Base-by-base conservation (phyloP, 805 yeast species). In the Ogataea corticis region DNA sequence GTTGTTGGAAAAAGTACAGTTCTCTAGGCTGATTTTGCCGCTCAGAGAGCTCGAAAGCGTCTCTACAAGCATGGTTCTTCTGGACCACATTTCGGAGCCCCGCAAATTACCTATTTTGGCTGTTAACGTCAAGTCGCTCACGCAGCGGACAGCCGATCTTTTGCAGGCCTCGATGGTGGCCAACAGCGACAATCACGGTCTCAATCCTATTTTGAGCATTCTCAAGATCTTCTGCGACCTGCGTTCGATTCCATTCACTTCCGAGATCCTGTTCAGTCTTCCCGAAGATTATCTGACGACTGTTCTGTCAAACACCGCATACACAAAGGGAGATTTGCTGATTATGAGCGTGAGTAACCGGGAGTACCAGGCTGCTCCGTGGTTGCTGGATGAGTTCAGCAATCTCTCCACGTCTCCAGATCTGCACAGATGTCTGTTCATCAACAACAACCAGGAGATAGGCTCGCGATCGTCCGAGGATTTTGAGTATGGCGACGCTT, bases 101-200 rank as follows among this genome's bases (percentile, higher is more conserved):
- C 31, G 51, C 4, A 52, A 49, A n/a, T 28, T 58, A 31, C 63
- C 63, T 1, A 66, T 80, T 40, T 73, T 71, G 51, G 84, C 80
- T 1, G 61, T 81, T 3, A 82, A 82, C 54, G 62, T 83, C 46
- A 72, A 83, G 46, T 76, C 78, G 35, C 68, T 84, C 38, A 77
- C 85, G 1, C 83, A 85, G 45, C 69, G 91, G 59, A 82, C 88
- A 0, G 80, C 87, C 0, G 87, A 84, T 61, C 65, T 84, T 41
- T 70, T 84, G 42, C 87, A 81, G 55, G 87, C 87, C 1, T 82
- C 89, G 10, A 63, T 62, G 67, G 29, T 50, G 15, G 50, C 54
- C 38, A 52, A 51, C 31, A 41, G 51, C 14, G 58, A 56, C 35
- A 67, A 49, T 52, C 65, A 27, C 48, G 66, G 57, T 7, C 65